A percentile compares a stretch with the other conserved stretches of the same genome.
phyloP scores from a whole-genome alignment of 179 eudicot genomes.

The Drosera spatulata region DNA sequence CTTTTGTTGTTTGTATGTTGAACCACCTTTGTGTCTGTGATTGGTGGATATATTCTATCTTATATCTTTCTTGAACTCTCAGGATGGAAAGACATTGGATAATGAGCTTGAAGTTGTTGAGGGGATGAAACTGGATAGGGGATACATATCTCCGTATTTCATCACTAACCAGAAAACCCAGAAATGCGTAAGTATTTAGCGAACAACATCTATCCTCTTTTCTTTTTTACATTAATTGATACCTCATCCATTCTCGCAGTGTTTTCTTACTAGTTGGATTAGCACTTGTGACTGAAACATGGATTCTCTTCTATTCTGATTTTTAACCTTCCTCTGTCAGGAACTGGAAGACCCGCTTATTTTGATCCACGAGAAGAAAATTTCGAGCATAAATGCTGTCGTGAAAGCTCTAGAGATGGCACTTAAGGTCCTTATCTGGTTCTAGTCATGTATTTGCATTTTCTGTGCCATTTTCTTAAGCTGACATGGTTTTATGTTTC shows the following conservation, averaged over 20 bases:
- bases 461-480: background rate
- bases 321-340: constrained; percentile 9
- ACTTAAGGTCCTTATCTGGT: constrained; percentile 19
- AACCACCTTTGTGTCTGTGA: too few species aligned
- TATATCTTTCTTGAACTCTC: constrained; percentile 3
- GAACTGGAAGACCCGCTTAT: constrained; percentile 45
- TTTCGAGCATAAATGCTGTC: constrained; percentile 30
- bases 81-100: constrained; percentile 80
- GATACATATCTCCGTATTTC: constrained; percentile 84
- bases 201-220: background rate
- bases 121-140: constrained; percentile 88
- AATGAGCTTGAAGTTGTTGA: constrained; percentile 89
- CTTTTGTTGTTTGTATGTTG: too few species aligned
- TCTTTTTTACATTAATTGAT: too few species aligned
- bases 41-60: too few species aligned
- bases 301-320: background rate
- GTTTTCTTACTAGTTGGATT: too few species aligned
- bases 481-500: background rate
- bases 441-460: background rate
- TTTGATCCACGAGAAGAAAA: constrained; percentile 43
- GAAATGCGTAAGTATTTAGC: constrained; percentile 53
- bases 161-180: constrained; percentile 62
- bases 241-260: too few species aligned
- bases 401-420: constrained; percentile 45
- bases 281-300: background rate